Conservation (phyloP, 768 basidiomycete genomes). For the Lanmaoa pseudosensibilis region DNA sequence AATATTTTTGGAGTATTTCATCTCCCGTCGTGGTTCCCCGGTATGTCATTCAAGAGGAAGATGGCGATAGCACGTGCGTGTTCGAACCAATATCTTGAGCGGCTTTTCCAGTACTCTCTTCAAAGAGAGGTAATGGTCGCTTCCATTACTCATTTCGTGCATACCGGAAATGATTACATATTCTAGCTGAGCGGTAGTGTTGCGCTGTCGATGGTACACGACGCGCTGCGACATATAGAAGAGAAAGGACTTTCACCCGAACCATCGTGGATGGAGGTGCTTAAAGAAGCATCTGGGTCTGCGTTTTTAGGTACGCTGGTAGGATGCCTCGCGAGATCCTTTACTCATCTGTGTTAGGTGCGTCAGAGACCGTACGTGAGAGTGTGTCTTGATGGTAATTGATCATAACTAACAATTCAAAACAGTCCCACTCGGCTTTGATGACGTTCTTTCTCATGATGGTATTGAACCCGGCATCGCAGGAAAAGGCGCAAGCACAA, state of each 20-base stretch:
- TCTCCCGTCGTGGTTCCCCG: constrained; percentile 8
- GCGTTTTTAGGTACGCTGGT: constrained; percentile 3
- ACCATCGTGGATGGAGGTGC: background rate
- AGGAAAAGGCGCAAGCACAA: constrained; percentile 6
- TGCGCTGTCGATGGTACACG: constrained; percentile 1
- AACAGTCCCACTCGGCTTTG: background rate
- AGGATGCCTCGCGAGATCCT: background rate
- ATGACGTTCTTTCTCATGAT: constrained; percentile 16
- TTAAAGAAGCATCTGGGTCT: constrained; percentile 3
- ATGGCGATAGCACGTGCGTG: background rate
- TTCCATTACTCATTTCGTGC: background rate
- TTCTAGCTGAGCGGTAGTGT: background rate
- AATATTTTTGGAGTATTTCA: background rate
- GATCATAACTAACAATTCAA: background rate
- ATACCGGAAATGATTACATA: background rate
- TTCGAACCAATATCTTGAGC: background rate
- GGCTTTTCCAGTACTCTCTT: constrained; percentile 1
- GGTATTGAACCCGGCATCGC: constrained; percentile 1
- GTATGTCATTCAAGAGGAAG: background rate
- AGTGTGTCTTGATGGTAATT: background rate
- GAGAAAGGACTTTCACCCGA: background rate
- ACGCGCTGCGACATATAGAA: background rate
- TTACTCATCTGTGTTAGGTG: background rate
- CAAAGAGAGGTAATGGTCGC: background rate
- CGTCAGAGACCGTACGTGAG: background rate